Conservation (phyloP, 2,329 filamentous ascomycete species). For the Peltaster fructicola region DNA sequence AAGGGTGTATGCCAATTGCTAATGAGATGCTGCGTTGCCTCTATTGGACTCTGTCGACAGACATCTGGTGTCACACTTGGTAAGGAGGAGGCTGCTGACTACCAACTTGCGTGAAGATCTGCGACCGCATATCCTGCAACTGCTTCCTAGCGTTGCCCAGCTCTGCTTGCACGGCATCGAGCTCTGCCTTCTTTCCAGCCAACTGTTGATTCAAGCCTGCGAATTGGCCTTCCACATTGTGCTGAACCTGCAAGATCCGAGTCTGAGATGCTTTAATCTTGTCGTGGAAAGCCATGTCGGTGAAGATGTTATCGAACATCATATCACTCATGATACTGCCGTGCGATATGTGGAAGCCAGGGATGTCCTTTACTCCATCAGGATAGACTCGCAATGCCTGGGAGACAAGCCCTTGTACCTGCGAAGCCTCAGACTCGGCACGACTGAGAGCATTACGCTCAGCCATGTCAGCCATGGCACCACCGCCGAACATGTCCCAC, state of each 20-base stretch:
- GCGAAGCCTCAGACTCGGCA: no score
- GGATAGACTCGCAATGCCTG: no score
- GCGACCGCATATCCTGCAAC: conserved; percentile 14
- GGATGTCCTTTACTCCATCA: conserved; percentile 24
- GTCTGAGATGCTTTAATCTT: conserved; percentile 10
- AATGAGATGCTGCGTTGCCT: no score
- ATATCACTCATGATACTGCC: conserved; percentile 14
- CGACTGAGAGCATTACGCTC: conserved; percentile 36
- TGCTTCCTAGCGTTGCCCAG: conserved; percentile 11
- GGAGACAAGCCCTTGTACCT: no score
- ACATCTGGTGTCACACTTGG: no score
- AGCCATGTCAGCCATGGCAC: conserved; percentile 33
- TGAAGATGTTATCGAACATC: conserved; percentile 17
- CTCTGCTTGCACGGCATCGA: conserved; percentile 7
- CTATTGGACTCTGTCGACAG: no score
- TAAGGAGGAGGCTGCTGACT: no score
- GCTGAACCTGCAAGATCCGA: conserved; percentile 9
- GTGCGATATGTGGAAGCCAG: conserved; percentile 1
- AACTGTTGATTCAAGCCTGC: conserved; percentile 8
- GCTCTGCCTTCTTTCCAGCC: conserved; percentile 5
- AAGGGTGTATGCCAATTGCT: no score
- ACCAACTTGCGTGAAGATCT: no score
- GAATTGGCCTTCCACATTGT: conserved; percentile 9
- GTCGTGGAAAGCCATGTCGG: conserved; percentile 15
- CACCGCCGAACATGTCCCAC: conserved; percentile 34